Evolutionary conservation across 495 filamentous ascomycete species (phyloP).

Genomic region (Evansstolkia leycettana): DNA sequence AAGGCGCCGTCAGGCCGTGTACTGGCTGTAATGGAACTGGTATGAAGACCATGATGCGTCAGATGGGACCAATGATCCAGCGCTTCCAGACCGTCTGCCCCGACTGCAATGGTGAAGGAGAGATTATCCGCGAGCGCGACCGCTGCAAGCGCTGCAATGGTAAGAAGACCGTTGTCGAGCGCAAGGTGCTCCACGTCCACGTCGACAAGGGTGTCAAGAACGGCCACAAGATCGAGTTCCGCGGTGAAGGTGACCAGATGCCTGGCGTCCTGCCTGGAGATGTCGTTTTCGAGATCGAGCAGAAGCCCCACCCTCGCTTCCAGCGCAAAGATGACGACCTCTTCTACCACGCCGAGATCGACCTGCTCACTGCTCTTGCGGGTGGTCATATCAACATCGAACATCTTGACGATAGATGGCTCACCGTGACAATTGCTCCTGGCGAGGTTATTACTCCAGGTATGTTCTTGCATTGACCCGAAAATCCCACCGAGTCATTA

Average conservation of each 20-base stretch:
- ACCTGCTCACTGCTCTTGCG: slow-evolving; percentile 88
- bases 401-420: slow-evolving; percentile 94
- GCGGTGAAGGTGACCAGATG: slow-evolving; percentile 92
- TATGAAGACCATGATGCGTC: slow-evolving; percentile 99
- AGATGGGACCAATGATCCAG: slow-evolving; percentile 99
- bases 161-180: slow-evolving; percentile 95
- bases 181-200: slow-evolving; percentile 96
- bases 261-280: slow-evolving; percentile 87
- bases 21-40: slow-evolving; percentile 80
- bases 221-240: slow-evolving; percentile 92
- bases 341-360: slow-evolving; percentile 90
- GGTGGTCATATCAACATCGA: slow-evolving; percentile 83
- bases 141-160: slow-evolving; percentile 87
- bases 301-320: slow-evolving; percentile 93
- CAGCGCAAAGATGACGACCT: slow-evolving; percentile 94
- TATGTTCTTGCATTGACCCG: slow-evolving; percentile 36
- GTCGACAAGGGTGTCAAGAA: slow-evolving; percentile 89
- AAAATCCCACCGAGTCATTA: background rate
- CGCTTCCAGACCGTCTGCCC: slow-evolving; percentile 98
- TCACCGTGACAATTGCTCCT: slow-evolving; percentile 78
- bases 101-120: slow-evolving; percentile 93
- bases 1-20: slow-evolving; percentile 90
- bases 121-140: slow-evolving; percentile 91
- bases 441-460: slow-evolving; percentile 90
- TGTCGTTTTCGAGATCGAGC: slow-evolving; percentile 94